Evolutionary conservation across 257 asterid genomes (phyloP).

Genomic region (Solanum megistacrolobum): DNA sequence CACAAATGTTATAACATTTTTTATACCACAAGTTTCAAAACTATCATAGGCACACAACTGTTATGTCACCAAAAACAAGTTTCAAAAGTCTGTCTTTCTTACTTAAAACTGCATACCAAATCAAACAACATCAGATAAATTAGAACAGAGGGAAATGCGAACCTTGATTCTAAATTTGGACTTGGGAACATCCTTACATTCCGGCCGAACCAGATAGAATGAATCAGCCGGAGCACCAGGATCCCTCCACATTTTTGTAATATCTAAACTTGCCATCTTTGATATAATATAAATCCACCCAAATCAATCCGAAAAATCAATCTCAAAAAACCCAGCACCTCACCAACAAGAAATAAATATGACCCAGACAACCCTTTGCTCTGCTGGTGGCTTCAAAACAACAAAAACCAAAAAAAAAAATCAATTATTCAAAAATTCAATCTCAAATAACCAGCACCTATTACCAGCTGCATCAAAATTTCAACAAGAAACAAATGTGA

Average conservation of each 20-base stretch:
- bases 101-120: neutral
- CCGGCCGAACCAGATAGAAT: slow-evolving; percentile 73
- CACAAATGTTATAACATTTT: neutral
- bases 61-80: neutral
- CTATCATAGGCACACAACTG: neutral
- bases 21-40: neutral
- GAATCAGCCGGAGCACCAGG: slow-evolving; percentile 84
- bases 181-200: slow-evolving; percentile 70
- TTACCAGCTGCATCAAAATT: neutral
- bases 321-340: neutral
- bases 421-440: neutral
- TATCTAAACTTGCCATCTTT: neutral
- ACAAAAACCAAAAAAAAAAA: neutral
- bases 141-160: neutral
- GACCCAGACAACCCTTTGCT: neutral
- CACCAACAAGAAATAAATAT: neutral
- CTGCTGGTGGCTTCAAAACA: neutral
- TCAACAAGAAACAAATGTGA: neutral
- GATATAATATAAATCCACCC: neutral
- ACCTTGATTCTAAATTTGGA: slow-evolving; percentile 97
- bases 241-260: slow-evolving; percentile 59
- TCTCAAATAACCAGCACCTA: neutral
- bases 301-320: neutral
- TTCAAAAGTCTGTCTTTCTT: neutral
- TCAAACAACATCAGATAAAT: neutral